Base-by-base conservation (phyloP, 75 land plant genomes). In the Larix kaempferi region DNA sequence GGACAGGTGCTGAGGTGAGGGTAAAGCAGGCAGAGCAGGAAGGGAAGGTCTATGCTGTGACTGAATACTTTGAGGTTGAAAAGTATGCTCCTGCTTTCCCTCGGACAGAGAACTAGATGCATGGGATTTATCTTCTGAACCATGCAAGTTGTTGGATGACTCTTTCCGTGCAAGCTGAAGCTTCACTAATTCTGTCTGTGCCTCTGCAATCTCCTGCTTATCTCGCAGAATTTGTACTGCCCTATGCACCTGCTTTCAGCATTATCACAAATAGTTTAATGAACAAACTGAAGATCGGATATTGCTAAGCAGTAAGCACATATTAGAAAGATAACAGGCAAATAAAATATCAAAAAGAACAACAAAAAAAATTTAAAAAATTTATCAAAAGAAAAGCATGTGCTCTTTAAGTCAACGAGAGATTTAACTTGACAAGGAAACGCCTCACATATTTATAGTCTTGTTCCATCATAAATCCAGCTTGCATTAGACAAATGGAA, bases 181-280 rank as follows among this genome's bases (percentile, higher is more conserved):
- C 73, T 93, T 93, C 15, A 89, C 82, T 19, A 93, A 82, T 52
- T 93, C 91, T 52, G 88, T 87, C 55, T 93, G 96, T 56, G 94
- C 79, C 16, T 93, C 94, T 35, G 82, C 89, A 57, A 91, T 87
- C 78, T 93, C 96, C 78, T 93, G 96, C 79, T 91, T 93, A 77
- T 93, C 94, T 58, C 96, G 82, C 44, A 93, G 73, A 17, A 93
- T 91, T 75, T 93, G 96, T 56, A 93, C 91, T 71, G 89, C 83
- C 74, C 93, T 81, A 73, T 91, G 96, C 54, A 93, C 90, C 96
- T 93, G 80, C 25, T 66, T 23, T 8, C 11, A 67, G 21, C 17
- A 65, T 37, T 29, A 65, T 35, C 39, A 65, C 33, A 33, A 19
- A 35, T 16, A 6, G 35, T 64, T 64, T 64, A 64, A 27, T 39